phyloP scores from a whole-genome alignment of 2,329 filamentous ascomycete species.

The Sporothrix brunneoviolacea region DNA sequence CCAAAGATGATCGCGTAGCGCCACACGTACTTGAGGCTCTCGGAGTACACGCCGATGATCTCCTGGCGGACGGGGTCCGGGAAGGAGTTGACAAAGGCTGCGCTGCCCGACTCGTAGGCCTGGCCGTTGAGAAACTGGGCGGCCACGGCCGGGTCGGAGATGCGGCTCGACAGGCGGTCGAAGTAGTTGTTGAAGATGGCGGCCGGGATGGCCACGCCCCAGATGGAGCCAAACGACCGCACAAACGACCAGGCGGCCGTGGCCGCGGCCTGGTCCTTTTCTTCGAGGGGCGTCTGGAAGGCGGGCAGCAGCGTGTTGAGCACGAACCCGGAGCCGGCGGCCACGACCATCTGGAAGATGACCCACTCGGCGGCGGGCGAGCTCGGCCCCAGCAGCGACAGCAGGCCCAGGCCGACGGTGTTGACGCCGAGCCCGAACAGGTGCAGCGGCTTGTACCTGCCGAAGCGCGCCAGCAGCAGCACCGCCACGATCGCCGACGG shows the following conservation, averaged over 20 bases:
- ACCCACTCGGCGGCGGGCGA: slow-evolving; percentile 28
- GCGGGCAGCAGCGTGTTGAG: slow-evolving; percentile 33
- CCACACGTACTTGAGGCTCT: slow-evolving; percentile 20
- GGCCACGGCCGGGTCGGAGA: slow-evolving; percentile 16
- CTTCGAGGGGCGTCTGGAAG: slow-evolving; percentile 29
- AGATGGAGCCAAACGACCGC: slow-evolving; percentile 32
- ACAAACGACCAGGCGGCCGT: slow-evolving; percentile 34
- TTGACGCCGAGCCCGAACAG: slow-evolving; percentile 30
- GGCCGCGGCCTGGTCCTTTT: slow-evolving; percentile 29
- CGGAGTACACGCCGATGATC: slow-evolving; percentile 19
- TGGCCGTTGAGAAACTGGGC: slow-evolving; percentile 18
- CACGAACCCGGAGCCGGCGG: slow-evolving; percentile 51
- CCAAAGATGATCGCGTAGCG: slow-evolving; percentile 24
- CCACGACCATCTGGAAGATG: slow-evolving; percentile 51
- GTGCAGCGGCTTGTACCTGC: slow-evolving; percentile 27
- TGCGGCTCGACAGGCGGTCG: neutral
- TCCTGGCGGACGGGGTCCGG: slow-evolving; percentile 12
- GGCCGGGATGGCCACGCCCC: slow-evolving; percentile 34
- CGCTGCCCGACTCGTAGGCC: slow-evolving; percentile 23
- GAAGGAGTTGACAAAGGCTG: slow-evolving; percentile 18
- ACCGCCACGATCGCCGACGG: slow-evolving; percentile 15
- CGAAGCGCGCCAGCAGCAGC: slow-evolving; percentile 8
- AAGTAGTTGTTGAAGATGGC: slow-evolving; percentile 31
- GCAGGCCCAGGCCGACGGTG: slow-evolving; percentile 22
- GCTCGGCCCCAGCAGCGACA: slow-evolving; percentile 20